Percentiles rank a stretch among this genome's conserved stretches.
phyloP scores from a whole-genome alignment of 1,284 basidiomycete genomes.

The Coniferiporia weirii region DNA sequence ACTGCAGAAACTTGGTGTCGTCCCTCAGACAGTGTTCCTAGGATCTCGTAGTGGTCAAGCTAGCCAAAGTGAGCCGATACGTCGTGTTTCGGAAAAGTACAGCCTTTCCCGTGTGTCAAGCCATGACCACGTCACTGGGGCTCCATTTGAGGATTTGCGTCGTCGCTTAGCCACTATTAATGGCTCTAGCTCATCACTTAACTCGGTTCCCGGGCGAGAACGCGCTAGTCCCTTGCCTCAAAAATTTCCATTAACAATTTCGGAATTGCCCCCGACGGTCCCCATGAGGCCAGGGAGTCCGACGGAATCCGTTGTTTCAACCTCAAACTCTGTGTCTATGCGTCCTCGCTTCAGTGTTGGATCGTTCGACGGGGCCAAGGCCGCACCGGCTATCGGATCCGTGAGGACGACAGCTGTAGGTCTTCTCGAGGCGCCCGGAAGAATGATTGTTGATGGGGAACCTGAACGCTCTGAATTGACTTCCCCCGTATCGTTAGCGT shows the following conservation, averaged over 20 bases:
- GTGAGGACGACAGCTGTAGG: conserved; percentile 75
- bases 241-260: conserved; percentile 28
- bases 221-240: conserved; percentile 25
- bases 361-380: conserved; percentile 68
- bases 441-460: conserved; percentile 56
- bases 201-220: conserved; percentile 41
- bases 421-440: conserved; percentile 63
- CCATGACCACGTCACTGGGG: conserved; percentile 36
- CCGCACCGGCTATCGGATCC: conserved; percentile 78
- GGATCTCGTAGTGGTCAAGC: conserved; percentile 39
- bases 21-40: conserved; percentile 93
- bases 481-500: conserved; percentile 59
- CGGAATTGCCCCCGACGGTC: conserved; percentile 32
- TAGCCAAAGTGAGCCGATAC: conserved; percentile 31
- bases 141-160: conserved; percentile 70
- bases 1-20: conserved; percentile 82
- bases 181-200: conserved; percentile 58
- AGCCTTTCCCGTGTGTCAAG: conserved; percentile 37
- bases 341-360: conserved; percentile 62
- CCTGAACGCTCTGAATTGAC: conserved; percentile 64
- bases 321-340: conserved; percentile 56
- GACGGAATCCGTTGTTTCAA: conserved; percentile 67
- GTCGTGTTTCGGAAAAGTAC: conserved; percentile 25
- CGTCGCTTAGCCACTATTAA: conserved; percentile 67
- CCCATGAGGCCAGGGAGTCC: conserved; percentile 56